These are phyloP conservation scores for Beauveria sp. DNA, from an alignment of 2,329 filamentous ascomycete species.

Conservation along the genomic window DNA sequence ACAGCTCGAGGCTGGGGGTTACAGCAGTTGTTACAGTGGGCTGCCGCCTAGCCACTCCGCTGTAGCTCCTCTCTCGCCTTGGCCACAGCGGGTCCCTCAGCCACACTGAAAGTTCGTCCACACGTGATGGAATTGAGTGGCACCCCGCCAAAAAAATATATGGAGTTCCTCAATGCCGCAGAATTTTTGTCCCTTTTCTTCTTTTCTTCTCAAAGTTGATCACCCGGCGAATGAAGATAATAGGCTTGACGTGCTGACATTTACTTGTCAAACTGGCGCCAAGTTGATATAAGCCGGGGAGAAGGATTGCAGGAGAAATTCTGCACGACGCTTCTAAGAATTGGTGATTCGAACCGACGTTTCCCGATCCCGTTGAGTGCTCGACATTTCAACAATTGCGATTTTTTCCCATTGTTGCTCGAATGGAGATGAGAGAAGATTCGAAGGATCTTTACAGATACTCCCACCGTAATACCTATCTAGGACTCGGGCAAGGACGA, in stretches of 20 bases:
- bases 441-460: neutral
- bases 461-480: neutral
- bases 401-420: neutral
- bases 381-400: constrained; percentile 39
- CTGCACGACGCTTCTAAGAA: constrained; percentile 54
- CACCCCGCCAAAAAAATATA: neutral
- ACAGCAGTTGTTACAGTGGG: neutral
- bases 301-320: constrained; percentile 35
- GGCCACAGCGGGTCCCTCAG: neutral
- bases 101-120: neutral
- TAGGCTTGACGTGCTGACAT: constrained; percentile 40
- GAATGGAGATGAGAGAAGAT: neutral
- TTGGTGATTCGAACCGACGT: constrained; percentile 49
- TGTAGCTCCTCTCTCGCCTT: neutral
- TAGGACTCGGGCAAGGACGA: neutral
- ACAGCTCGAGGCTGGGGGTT: neutral
- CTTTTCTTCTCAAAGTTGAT: constrained; percentile 45
- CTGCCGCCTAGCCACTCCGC: neutral
- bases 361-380: constrained; percentile 58
- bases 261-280: constrained; percentile 32
- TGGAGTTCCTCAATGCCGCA: neutral
- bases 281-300: constrained; percentile 54
- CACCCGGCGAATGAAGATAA: constrained; percentile 46
- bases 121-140: constrained; percentile 1
- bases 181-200: constrained; percentile 16